Evolutionary conservation across 2,329 filamentous ascomycete species (phyloP), one percentile per base, ranked within the genome.

Genomic region (Ilyonectria mors-panacis): DNA sequence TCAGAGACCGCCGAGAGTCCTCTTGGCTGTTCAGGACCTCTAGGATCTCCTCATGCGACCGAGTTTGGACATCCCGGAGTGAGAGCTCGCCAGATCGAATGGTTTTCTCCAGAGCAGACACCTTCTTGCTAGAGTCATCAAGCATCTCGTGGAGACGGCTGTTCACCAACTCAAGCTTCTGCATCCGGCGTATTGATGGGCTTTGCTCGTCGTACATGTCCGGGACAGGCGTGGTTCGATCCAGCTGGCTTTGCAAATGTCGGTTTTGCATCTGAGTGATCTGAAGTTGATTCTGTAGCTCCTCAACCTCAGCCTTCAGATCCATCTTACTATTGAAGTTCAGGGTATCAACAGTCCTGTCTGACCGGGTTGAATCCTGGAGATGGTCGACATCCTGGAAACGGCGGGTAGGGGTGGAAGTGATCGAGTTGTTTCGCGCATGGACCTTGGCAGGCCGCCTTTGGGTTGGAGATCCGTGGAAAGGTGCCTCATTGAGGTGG

Each of bases 201-300:
- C 91, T 95, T 50, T 96, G 91, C 55, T 95, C 93, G 45, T 95
- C 92, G 63, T 90, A 78, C 79, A 85, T 89, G 39, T 93, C 91
- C 26, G 87, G 87, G 6, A 82, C 82, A 3, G 91, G 89, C 0
- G 89, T 91, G 10, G 83, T 84, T 53, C 93, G 89, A 44, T 95
- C 93, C 47, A 98, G 84, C 78, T 98, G 94, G 77, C 90, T 94
- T 78, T 97, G 93, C 6, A 98, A 88, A 76, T 98, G 95, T 37
- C 93, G 91, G 81, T 97, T 98, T 75, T 97, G 93, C 94, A 98
- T 97, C 80, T 98, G 93, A 5, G 93, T 91, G 79, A 98, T 89
- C 77, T 98, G 95, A 58, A 98, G 88, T 78, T 97, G 94, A 78
- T 97, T 98, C 78, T 98, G 95, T 28, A 97, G 87, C 80, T 97